phyloP scores from a whole-genome alignment of 2,329 filamentous ascomycete genomes.

The Aschersonia sp. region DNA sequence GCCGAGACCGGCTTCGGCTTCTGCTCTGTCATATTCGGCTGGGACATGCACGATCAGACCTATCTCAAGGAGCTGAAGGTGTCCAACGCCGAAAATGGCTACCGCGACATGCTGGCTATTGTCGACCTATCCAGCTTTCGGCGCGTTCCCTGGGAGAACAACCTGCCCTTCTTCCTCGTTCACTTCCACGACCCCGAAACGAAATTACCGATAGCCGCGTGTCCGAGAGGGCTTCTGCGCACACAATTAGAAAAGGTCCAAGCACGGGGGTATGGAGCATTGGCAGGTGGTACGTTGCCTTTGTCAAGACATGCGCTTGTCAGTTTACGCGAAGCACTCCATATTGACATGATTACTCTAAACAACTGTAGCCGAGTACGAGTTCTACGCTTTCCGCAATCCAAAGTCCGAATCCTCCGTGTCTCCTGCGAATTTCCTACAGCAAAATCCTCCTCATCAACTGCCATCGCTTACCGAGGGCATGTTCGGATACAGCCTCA shows the following conservation, averaged over 20 bases:
- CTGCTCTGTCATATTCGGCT: constrained; percentile 88
- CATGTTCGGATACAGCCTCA: constrained; percentile 93
- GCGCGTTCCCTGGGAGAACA: constrained; percentile 80
- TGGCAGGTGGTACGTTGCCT: constrained; percentile 61
- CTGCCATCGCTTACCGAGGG: constrained; percentile 75
- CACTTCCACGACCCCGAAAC: constrained; percentile 76
- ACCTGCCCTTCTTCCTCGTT: constrained; percentile 75
- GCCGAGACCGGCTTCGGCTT: constrained; percentile 77
- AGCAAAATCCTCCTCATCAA: constrained; percentile 55
- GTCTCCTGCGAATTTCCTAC: constrained; percentile 60
- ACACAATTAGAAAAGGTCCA: constrained; percentile 53
- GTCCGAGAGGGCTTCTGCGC: constrained; percentile 63
- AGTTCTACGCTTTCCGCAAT: constrained; percentile 82
- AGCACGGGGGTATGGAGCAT: constrained; percentile 58
- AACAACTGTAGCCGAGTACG: constrained; percentile 59
- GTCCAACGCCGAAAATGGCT: constrained; percentile 84
- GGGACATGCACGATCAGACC: constrained; percentile 93
- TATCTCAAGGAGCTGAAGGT: constrained; percentile 76
- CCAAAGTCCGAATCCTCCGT: constrained; percentile 38
- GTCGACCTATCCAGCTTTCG: constrained; percentile 67
- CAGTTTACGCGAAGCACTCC: not conserved
- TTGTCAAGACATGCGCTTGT: no score
- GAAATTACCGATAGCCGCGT: constrained; percentile 55
- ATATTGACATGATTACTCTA: not conserved
- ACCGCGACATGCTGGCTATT: constrained; percentile 70